phyloP scores from a whole-genome alignment of 345 rosid species.

The Populus nigra region DNA sequence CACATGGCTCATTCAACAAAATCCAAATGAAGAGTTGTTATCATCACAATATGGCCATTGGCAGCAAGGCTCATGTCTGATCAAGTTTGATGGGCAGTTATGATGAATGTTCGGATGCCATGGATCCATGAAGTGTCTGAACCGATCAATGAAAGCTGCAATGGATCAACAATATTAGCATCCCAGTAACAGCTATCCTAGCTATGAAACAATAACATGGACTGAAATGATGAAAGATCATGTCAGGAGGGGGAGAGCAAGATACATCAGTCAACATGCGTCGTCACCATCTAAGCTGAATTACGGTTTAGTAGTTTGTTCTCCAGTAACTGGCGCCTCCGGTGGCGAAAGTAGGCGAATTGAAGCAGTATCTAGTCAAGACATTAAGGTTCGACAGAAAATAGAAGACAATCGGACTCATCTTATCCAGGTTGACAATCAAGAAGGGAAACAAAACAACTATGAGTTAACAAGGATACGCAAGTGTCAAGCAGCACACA shows the following conservation, averaged over 20 bases:
- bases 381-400: slow-evolving; percentile 27
- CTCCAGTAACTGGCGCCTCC: slow-evolving; percentile 21
- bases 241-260: neutral
- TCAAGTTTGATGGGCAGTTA: neutral
- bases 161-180: neutral
- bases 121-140: neutral
- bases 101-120: neutral
- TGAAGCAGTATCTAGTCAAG: slow-evolving; percentile 63
- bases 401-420: neutral
- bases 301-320: slow-evolving; percentile 18
- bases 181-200: neutral
- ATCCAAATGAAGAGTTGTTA: neutral
- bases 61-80: neutral
- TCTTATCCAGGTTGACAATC: neutral
- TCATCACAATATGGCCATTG: neutral
- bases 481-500: slow-evolving; percentile 72
- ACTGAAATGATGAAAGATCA: neutral
- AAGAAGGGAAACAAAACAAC: neutral
- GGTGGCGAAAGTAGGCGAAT: slow-evolving; percentile 52
- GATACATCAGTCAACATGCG: neutral
- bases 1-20: neutral
- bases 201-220: neutral
- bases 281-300: slow-evolving; percentile 12
- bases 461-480: slow-evolving; percentile 45
- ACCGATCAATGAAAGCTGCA: neutral